Evolutionary conservation across 306 rosid species (phyloP).

Genomic region (Crataegus laevigata): DNA sequence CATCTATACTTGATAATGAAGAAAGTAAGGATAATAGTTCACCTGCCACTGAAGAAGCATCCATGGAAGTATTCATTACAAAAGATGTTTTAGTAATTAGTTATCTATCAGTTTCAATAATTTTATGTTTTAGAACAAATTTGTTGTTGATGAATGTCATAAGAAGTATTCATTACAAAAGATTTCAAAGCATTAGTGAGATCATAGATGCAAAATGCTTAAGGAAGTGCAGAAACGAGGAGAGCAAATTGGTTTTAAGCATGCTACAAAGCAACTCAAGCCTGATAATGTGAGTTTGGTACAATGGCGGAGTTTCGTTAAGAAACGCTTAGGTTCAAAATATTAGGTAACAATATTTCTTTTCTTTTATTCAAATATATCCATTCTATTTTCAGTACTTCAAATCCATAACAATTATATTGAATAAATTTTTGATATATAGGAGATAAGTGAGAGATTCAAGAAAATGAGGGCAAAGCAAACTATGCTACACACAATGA

Average conservation of each 20-base stretch:
- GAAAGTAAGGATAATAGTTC: not conserved
- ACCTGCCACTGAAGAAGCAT: not conserved
- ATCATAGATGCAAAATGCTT: not conserved
- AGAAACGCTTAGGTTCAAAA: not conserved
- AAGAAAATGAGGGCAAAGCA: not conserved
- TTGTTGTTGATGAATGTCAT: not conserved
- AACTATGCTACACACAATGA: not conserved
- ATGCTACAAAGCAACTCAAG: not conserved
- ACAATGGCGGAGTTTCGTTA: not conserved
- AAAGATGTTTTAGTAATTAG: not conserved
- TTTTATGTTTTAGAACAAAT: not conserved
- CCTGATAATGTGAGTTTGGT: not conserved
- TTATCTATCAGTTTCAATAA: not conserved
- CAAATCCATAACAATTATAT: not conserved
- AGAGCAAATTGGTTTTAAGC: no score
- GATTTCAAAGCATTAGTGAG: not conserved
- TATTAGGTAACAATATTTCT: not conserved
- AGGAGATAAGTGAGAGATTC: not conserved
- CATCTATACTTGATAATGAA: not conserved
- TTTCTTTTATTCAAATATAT: not conserved
- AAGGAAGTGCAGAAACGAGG: no score
- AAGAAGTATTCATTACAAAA: not conserved
- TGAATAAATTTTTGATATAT: not conserved
- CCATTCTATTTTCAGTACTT: not conserved
- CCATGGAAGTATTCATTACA: no score